phyloP scores from a whole-genome alignment of 2,329 filamentous ascomycete genomes.

The Colletotrichum sp. region DNA sequence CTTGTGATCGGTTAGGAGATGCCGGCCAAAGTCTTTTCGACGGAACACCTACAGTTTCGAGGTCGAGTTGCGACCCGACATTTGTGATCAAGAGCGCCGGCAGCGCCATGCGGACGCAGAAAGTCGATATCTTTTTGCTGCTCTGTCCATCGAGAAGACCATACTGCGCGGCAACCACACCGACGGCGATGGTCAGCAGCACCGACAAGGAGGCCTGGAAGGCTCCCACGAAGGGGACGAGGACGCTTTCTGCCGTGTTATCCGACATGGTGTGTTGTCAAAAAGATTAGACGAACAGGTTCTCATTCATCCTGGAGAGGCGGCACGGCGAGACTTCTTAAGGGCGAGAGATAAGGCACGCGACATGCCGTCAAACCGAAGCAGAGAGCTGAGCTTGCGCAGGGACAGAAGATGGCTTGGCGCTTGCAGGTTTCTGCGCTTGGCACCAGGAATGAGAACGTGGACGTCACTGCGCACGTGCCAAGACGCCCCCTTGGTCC shows the following conservation, averaged over 20 bases:
- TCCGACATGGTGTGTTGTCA: slow-evolving; percentile 1
- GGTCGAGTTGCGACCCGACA: slow-evolving; percentile 46
- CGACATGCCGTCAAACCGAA: not conserved
- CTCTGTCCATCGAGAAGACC: slow-evolving; percentile 38
- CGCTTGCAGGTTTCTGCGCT: not conserved
- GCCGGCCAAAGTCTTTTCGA: not conserved
- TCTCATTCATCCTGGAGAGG: not conserved
- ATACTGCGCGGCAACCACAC: slow-evolving; percentile 43
- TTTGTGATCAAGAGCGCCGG: slow-evolving; percentile 51
- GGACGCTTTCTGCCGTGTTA: slow-evolving; percentile 22
- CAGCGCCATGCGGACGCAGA: slow-evolving; percentile 53
- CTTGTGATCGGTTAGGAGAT: slow-evolving; percentile 2
- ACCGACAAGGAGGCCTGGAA: slow-evolving; percentile 53
- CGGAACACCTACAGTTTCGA: slow-evolving; percentile 29
- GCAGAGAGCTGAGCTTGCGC: not conserved
- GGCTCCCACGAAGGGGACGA: slow-evolving; percentile 47
- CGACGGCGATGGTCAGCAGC: slow-evolving; percentile 50
- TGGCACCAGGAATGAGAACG: not conserved
- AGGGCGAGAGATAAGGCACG: not conserved
- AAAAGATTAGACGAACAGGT: not conserved
- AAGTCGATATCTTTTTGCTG: slow-evolving; percentile 47
- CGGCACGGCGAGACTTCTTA: not conserved
- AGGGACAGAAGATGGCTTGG: slow-evolving; percentile 4
- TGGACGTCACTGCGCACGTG: slow-evolving; percentile 17
- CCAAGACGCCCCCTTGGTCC: not conserved